Evolutionary conservation across 164 flowering plant species (phyloP), one percentile per base, ranked within the genome.

Genomic region (Paratinospora sagittata): DNA sequence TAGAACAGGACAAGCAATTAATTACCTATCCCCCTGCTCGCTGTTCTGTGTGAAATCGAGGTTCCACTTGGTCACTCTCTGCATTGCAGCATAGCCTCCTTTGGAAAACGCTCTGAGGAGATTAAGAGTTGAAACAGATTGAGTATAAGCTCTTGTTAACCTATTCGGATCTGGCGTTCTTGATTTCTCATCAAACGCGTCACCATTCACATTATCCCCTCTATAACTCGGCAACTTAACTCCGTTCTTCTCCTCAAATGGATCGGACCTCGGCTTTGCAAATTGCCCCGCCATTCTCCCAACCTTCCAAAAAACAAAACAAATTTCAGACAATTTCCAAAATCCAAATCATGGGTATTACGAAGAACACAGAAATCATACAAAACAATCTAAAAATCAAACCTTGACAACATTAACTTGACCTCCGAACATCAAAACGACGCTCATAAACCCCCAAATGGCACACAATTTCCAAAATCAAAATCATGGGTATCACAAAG

Each of bases 241-340:
- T 24, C 80, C 80, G 37, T 78, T 57, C 43, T 67, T 78, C 68
- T 37, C 74, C 74, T 78, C 80, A 74, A 74, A 74, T 19, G 69
- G 43, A 62, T 74, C 77, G 5, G 77, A 78, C 57, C 77, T 78
- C 0, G 77, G 80, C 67, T 78, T 78, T 9, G 80, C 80, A 47
- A 74, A 78, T 27, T 78, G 80, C 14, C 80, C 80, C 8, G 80
- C 80, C 80, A 78, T 78, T 67, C 80, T 66, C 27, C 80, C 80
- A 34, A 78, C 77, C 80, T 78, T n/a, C n/a, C n/a, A n/a, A 36
- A 43, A 27, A 17, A 49, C 57, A 3, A 47, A 27, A 26, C 36
- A 63, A 63, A 3, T 14, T 8, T 21, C 26, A 36, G 39, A 36
- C 39, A 36, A 23, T 8, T 60, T n/a, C n/a, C 27, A 60, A 63